A percentile compares a stretch with the other conserved stretches of the same genome.
Conservation (phyloP, 306 rosid species). For the Citrullus mucosospermus region DNA sequence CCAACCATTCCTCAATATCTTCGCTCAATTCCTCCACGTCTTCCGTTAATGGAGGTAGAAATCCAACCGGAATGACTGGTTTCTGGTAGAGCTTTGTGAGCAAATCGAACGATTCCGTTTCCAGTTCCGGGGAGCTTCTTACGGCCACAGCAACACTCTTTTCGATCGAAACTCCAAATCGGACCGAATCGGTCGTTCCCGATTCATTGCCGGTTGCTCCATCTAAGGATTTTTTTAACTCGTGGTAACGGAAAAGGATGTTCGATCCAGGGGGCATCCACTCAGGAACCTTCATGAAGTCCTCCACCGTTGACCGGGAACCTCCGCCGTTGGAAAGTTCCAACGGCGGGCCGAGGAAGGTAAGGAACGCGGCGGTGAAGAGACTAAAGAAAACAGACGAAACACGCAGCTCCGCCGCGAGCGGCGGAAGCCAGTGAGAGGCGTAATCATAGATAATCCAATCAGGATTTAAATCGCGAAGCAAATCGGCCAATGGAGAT, state of each 20-base stretch:
- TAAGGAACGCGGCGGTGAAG: slow-evolving; percentile 24
- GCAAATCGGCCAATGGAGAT: slow-evolving; percentile 1
- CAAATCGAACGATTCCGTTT: slow-evolving; percentile 29
- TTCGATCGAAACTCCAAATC: slow-evolving; percentile 12
- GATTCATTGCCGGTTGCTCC: not conserved
- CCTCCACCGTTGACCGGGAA: slow-evolving; percentile 16
- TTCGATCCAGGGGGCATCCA: slow-evolving; percentile 22
- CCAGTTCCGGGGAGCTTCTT: slow-evolving; percentile 23
- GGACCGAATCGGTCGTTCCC: slow-evolving; percentile 15
- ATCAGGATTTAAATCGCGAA: slow-evolving; percentile 12
- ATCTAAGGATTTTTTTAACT: slow-evolving; percentile 11
- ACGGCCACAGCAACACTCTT: slow-evolving; percentile 23
- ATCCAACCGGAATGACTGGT: slow-evolving; percentile 23
- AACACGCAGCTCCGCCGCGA: slow-evolving; percentile 17
- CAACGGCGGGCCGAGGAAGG: slow-evolving; percentile 17
- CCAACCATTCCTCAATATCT: slow-evolving; percentile 17
- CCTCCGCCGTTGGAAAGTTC: slow-evolving; percentile 8
- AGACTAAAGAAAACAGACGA: slow-evolving; percentile 21
- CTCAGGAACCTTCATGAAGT: slow-evolving; percentile 20
- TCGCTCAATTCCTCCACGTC: slow-evolving; percentile 4
- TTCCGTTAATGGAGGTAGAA: slow-evolving; percentile 16
- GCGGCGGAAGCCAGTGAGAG: slow-evolving; percentile 38
- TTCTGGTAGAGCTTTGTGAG: slow-evolving; percentile 12
- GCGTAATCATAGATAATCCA: slow-evolving; percentile 43
- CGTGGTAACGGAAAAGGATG: slow-evolving; percentile 15